Evolutionary conservation across 305 asterid species (phyloP).

Genomic region (Fraxinus dipetala): DNA sequence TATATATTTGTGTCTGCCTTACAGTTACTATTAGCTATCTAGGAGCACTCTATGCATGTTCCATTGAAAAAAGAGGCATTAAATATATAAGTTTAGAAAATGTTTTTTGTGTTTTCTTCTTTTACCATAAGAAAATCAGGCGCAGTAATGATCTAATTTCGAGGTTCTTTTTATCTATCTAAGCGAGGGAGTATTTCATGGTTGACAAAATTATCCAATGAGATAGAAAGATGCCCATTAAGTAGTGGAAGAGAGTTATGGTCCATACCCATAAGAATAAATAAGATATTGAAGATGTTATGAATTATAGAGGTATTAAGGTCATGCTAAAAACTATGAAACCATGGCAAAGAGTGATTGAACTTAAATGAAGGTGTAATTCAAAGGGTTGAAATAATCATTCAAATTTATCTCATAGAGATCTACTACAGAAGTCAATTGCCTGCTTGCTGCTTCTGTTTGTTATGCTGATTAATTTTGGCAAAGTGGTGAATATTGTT

Average conservation of each 20-base stretch:
- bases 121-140: background rate
- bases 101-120: background rate
- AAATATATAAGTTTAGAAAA: background rate
- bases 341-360: background rate
- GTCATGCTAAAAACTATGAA: background rate
- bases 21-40: slow-evolving; percentile 2
- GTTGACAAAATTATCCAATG: background rate
- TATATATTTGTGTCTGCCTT: background rate
- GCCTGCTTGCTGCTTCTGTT: background rate
- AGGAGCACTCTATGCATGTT: background rate
- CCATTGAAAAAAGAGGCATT: background rate
- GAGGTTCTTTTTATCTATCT: background rate
- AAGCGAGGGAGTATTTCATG: background rate
- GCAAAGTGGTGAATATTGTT: background rate
- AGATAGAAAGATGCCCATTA: background rate
- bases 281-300: background rate
- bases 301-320: background rate
- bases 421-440: background rate
- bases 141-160: background rate
- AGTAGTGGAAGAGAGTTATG: background rate
- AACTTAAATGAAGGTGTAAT: background rate
- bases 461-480: background rate
- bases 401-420: background rate
- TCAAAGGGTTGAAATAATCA: background rate
- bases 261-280: background rate